phyloP scores from a whole-genome alignment of 768 basidiomycete species.

The Kwoniella bestiolae region DNA sequence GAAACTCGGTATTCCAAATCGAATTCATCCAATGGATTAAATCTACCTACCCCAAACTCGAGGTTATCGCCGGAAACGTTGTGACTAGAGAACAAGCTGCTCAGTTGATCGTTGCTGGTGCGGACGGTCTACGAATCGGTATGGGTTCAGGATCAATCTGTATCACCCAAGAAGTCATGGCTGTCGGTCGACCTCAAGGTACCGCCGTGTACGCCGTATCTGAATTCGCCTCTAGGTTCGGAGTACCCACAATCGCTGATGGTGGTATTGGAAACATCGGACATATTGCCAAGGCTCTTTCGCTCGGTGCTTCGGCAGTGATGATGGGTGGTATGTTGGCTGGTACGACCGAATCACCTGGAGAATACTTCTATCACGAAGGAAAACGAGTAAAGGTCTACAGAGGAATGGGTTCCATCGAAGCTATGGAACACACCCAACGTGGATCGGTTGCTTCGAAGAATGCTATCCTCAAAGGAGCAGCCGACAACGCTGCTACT shows the following conservation, averaged over 20 bases:
- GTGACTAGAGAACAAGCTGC: slow-evolving; percentile 98
- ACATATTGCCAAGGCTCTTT: slow-evolving; percentile 94
- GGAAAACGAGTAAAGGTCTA: slow-evolving; percentile 99
- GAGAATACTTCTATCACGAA: slow-evolving; percentile 99
- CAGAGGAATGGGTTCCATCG: slow-evolving; percentile 94
- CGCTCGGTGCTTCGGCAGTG: slow-evolving; percentile 91
- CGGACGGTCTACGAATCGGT: slow-evolving; percentile 91
- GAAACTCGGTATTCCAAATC: slow-evolving; percentile 89
- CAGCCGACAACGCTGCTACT: slow-evolving; percentile 86
- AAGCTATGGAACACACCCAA: slow-evolving; percentile 61
- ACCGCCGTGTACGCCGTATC: slow-evolving; percentile 97
- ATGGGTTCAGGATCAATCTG: slow-evolving; percentile 99
- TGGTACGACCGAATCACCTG: slow-evolving; percentile 94
- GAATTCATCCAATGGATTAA: slow-evolving; percentile 97
- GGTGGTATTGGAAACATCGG: slow-evolving; percentile 95
- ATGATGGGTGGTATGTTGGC: slow-evolving; percentile 99
- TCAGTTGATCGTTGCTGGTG: slow-evolving; percentile 86
- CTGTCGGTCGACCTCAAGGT: slow-evolving; percentile 95
- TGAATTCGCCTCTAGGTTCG: slow-evolving; percentile 90
- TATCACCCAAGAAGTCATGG: slow-evolving; percentile 99
- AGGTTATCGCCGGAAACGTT: slow-evolving; percentile 96
- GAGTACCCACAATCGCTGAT: slow-evolving; percentile 94
- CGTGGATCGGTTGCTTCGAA: slow-evolving; percentile 53
- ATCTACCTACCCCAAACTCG: slow-evolving; percentile 75
- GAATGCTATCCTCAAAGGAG: slow-evolving; percentile 28